These are phyloP conservation scores for Phytopythium sindhum DNA, from an alignment of 352 stramenopile genomes.

Conservation along the genomic window DNA sequence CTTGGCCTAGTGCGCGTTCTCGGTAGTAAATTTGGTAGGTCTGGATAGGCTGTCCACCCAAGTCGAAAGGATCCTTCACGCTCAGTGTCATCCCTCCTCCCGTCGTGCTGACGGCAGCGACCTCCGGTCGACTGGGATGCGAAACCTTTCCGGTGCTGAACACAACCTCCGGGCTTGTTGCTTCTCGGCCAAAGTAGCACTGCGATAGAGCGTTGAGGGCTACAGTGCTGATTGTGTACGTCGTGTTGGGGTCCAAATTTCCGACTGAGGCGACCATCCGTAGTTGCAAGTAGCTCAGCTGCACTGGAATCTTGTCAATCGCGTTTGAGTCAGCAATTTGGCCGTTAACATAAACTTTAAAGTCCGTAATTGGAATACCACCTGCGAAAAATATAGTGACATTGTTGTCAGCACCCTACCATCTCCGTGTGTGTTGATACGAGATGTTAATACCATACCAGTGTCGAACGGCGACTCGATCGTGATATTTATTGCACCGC, in stretches of 20 bases:
- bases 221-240: constrained; percentile 29
- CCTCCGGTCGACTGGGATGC: constrained; percentile 20
- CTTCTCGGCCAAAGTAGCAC: constrained; percentile 35
- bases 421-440: background rate
- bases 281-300: constrained; percentile 24
- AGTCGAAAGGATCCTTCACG: constrained; percentile 44
- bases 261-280: constrained; percentile 23
- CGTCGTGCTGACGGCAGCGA: constrained; percentile 24
- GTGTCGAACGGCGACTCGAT: constrained; percentile 37
- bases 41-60: constrained; percentile 33
- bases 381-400: constrained; percentile 16
- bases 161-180: constrained; percentile 10
- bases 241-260: constrained; percentile 20
- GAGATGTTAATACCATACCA: constrained; percentile 13
- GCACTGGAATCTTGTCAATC: constrained; percentile 8
- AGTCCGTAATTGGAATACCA: constrained; percentile 43
- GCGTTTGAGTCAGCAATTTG: constrained; percentile 13
- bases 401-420: constrained; percentile 2
- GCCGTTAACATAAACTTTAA: constrained; percentile 37
- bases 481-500: constrained; percentile 33
- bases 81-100: constrained; percentile 47
- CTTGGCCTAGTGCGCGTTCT: constrained; percentile 7
- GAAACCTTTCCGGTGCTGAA: constrained; percentile 29
- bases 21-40: constrained; percentile 43
- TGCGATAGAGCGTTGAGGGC: constrained; percentile 42